Percentiles rank a stretch among this genome's conserved stretches.
These are phyloP conservation scores for Aphanomyces euteiches DNA, from an alignment of 352 stramenopile genomes.

Conservation along the genomic window DNA sequence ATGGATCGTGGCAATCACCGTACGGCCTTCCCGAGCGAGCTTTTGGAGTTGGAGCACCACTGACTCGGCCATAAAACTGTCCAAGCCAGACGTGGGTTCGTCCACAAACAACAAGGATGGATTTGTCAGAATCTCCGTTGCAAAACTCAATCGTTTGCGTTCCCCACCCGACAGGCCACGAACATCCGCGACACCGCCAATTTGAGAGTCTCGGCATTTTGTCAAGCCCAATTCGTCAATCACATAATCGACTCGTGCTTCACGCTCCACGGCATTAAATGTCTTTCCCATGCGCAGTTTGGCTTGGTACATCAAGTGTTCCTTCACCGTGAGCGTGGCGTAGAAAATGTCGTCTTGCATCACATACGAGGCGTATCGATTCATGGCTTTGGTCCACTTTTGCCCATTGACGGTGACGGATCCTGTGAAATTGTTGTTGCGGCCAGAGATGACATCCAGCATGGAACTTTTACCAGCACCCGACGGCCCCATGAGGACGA, in stretches of 20 bases:
- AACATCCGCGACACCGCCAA: slow-evolving; percentile 43
- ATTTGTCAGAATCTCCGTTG: slow-evolving; percentile 71
- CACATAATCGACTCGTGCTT: slow-evolving; percentile 48
- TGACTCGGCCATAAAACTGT: slow-evolving; percentile 53
- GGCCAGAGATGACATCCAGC: slow-evolving; percentile 89
- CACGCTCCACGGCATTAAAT: slow-evolving; percentile 28
- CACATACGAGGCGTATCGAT: slow-evolving; percentile 59
- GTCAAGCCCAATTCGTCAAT: slow-evolving; percentile 58
- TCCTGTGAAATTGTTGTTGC: slow-evolving; percentile 73
- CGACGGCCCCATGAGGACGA: slow-evolving; percentile 65
- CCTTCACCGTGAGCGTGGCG: slow-evolving; percentile 80
- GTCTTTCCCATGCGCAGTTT: slow-evolving; percentile 61
- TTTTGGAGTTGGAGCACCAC: slow-evolving; percentile 55
- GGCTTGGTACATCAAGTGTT: slow-evolving; percentile 85
- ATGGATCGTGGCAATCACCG: slow-evolving; percentile 85
- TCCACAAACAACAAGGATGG: slow-evolving; percentile 82
- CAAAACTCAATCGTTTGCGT: slow-evolving; percentile 78
- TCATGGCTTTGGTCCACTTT: slow-evolving; percentile 38
- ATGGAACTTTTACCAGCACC: slow-evolving; percentile 91
- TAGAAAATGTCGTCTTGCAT: slow-evolving; percentile 89
- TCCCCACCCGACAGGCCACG: slow-evolving; percentile 69
- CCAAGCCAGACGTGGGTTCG: slow-evolving; percentile 68
- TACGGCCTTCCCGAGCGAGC: slow-evolving; percentile 76
- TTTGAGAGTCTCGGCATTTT: slow-evolving; percentile 53
- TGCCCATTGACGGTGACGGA: slow-evolving; percentile 62